Evolutionary conservation across 2,329 filamentous ascomycete genomes (phyloP), one percentile per base, ranked within the genome.

Genomic region (Hypocrella siamensis): DNA sequence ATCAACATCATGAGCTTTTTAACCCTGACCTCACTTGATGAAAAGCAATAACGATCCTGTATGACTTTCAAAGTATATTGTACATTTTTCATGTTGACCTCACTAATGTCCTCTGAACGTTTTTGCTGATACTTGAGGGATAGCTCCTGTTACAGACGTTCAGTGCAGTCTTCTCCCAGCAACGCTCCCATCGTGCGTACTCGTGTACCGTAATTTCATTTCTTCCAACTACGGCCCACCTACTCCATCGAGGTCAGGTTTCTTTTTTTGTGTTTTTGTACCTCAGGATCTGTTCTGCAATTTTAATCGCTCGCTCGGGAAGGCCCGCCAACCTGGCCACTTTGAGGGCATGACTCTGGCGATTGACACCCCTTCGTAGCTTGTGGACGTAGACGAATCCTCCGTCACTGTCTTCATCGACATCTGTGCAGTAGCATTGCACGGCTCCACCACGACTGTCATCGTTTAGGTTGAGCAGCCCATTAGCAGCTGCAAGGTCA

Each of bases 291-390:
- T 60, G 52, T 31, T 54, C 61, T 5, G 88, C 86, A 39, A 83
- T 61, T 16, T 60, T 56, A 33, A 94, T 72, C 4, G 79, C 82
- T 28, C 65, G 60, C 37, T 76, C 71, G 1, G 86, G 86, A 43
- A 94, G 46, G 2, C 84, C 86, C 5, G 90, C 92, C 42, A 96
- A 58, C 39, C 69, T 68, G 3, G 90, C 90, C n/a, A 98, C 90
- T 49, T 94, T 96, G 37, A 98, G 60, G 14, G 92, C 90, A 57
- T 98, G 90, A 38, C 83, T 92, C 41, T 79, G 65, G 31, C 75
- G 70, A 54, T 96, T 98, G 35, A 93, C 72, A 0, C 90, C 90
- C 49, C 67, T 74, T 33, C 72, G 70, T 53, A 98, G 56, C 42
- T 69, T 79, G 58, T 98, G 86, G 34, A 92, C 67, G 58, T 93